These are phyloP conservation scores for Ogataea methanolica DNA, from an alignment of 805 yeast genomes.

Conservation along the genomic window DNA sequence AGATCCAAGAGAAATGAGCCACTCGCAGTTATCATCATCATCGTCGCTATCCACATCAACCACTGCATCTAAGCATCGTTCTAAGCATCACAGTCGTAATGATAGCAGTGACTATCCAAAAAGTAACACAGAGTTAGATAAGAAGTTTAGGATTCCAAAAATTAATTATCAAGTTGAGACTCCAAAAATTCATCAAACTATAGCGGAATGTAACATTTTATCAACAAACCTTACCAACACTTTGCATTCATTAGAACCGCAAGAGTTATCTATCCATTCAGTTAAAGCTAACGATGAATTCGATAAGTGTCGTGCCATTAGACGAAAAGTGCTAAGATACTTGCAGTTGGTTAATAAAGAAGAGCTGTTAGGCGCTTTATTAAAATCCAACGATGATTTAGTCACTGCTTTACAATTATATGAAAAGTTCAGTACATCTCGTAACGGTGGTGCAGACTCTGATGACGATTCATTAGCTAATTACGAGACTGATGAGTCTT, in stretches of 20 bases:
- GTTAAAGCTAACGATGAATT: constrained; percentile 58
- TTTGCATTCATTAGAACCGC: constrained; percentile 39
- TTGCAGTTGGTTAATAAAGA: constrained; percentile 82
- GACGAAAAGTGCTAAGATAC: constrained; percentile 76
- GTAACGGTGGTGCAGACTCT: constrained; percentile 30
- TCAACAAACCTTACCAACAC: constrained; percentile 67
- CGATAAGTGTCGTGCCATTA: constrained; percentile 65
- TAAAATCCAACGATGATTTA: constrained; percentile 87
- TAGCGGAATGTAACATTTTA: constrained; percentile 73
- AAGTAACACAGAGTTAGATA: constrained; percentile 36
- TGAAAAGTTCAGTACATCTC: constrained; percentile 50
- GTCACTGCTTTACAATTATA: constrained; percentile 67
- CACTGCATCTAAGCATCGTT: background rate
- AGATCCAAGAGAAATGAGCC: constrained; percentile 1
- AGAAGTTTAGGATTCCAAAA: constrained; percentile 57
- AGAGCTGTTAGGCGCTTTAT: constrained; percentile 80
- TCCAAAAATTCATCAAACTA: constrained; percentile 60
- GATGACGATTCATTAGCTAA: constrained; percentile 38
- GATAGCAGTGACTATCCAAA: constrained; percentile 7
- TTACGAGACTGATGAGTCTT: constrained; percentile 31
- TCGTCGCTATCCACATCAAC: constrained; percentile 1
- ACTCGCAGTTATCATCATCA: constrained; percentile 7
- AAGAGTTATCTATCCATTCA: constrained; percentile 60
- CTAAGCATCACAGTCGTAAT: background rate
- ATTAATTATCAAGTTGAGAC: constrained; percentile 66